Base-by-base conservation (phyloP, 495 filamentous ascomycete genomes). In the Xylaria nigripes region DNA sequence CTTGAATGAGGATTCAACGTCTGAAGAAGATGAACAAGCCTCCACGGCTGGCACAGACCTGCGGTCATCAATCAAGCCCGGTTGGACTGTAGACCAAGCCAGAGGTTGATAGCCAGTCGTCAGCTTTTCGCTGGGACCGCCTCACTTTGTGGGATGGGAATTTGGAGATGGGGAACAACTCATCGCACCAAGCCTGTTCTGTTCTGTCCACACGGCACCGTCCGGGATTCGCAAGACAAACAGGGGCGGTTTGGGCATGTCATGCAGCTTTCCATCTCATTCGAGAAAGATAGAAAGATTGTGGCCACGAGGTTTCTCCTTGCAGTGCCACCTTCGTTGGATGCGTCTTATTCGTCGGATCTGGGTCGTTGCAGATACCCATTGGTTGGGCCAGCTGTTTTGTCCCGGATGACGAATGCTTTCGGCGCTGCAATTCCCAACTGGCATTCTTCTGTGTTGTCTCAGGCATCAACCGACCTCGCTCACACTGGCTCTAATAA, bases 291-390 rank as follows among this genome's bases (percentile, higher is more conserved):
- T 24, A 53, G 38, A 25, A 43, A 55, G 27, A 56, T 59, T 46
- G 52, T 51, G 64, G 48, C 61, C 64, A 67, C 64, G 64, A 67
- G 64, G 61, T 64, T 63, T 58, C 63, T 62, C 59, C 59, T 67
- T 64, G 64, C 64, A 67, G 57, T 48, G 53, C 29, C 46, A 8
- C 24, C 51, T 54, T 45, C 32, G 44, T 24, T 54, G 51, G 51
- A 41, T 12, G 23, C 9, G 30, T 32, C 32, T 45, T 32, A 47
- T 47, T 48, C 51, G 44, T 32, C 18, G 18, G 10, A 23, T 34
- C 36, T 18, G 3, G 36, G 36, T 5, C 24, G 24, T 18, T 48
- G 51, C 34, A 41, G 43, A 29, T n/a, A 40, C 36, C 36, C 18
- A 18, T 40, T 40, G 36, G 36, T 18, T 40, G n/a, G 15, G 36